Evolutionary conservation across 768 basidiomycete genomes (phyloP), one percentile per base, ranked within the genome.

Genomic region (Gloeostereum incarnatum): DNA sequence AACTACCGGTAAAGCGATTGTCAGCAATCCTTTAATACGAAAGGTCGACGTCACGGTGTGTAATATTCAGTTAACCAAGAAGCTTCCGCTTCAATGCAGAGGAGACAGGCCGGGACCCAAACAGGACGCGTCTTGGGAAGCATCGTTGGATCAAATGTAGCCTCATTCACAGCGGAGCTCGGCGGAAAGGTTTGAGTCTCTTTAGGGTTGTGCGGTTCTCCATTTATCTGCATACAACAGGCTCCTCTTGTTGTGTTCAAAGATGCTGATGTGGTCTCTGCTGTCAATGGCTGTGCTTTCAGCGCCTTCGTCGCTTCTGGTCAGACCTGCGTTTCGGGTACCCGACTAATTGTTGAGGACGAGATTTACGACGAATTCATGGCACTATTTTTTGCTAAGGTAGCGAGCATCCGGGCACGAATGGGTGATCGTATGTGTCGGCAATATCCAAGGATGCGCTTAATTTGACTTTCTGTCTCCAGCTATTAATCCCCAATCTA

Each of bases 271-370:
- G 49, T 87, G 35, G 45, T 60, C 16, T 69, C 73, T n/a, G 81
- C 88, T 0, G 81, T 85, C 16, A 90, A 91, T 45, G 89, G 89
- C 13, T 75, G 74, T 5, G 81, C 85, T 0, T 91, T 92, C 50
- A 81, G 86, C 7, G 75, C 81, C 1, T 92, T 91, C 48, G 64
- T 92, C 35, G 89, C 89, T 1, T 87, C 85, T 17, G 89, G 89
- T 3, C 89, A 92, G 60, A 90, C 88, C 6, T 90, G 88, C 42
- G 81, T 91, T n/a, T 90, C 88, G 2, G 88, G 86, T n/a, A 79
- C 86, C 9, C 73, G 88, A n/a, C 63, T 91, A 14, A 64, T 90
- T 4, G 59, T 91, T 5, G 86, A 90, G 40, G 71, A 76, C 30
- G 53, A 57, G 6, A 67, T 90, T 32, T 88, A 86, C 45, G 71